Evolutionary conservation across 495 filamentous ascomycete species (phyloP).

Genomic region (Penicillium samsonianum): DNA sequence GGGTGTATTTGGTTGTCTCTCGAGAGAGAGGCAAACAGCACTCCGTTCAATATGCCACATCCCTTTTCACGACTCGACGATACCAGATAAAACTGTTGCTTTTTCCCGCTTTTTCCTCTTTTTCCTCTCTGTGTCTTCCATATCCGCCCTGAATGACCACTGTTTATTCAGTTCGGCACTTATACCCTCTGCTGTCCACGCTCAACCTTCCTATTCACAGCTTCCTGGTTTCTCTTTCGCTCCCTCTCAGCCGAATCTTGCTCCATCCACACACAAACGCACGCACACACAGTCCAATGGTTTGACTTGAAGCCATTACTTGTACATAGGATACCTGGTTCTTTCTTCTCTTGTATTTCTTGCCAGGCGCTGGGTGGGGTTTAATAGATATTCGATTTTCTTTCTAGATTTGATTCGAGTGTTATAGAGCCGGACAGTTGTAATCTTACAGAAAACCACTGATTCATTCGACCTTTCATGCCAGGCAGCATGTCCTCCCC

Average conservation of each 20-base stretch:
- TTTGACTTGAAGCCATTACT: neutral
- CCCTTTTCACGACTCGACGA: constrained; percentile 23
- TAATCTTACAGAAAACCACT: neutral
- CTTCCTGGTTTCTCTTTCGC: neutral
- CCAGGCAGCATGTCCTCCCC: too few relatives aligned
- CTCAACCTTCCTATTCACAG: constrained; percentile 1
- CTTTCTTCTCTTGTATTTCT: constrained; percentile 6
- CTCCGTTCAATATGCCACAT: neutral
- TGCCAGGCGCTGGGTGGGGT: constrained; percentile 3
- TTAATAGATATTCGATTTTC: neutral
- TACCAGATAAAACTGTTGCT: constrained; percentile 21
- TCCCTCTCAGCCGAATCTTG: neutral
- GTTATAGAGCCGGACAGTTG: neutral
- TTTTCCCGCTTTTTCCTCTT: constrained; percentile 8
- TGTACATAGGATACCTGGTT: constrained; percentile 4
- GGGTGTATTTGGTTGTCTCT: neutral
- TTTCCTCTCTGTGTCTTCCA: constrained; percentile 6
- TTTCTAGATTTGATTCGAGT: neutral
- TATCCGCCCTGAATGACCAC: constrained; percentile 1
- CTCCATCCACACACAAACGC: neutral
- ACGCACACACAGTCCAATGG: neutral
- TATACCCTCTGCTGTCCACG: constrained; percentile 14
- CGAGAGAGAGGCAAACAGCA: neutral
- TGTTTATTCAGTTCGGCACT: constrained; percentile 9
- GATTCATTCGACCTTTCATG: neutral